phyloP scores from a whole-genome alignment of 805 yeast genomes.

The Monosporozyma unispora region DNA sequence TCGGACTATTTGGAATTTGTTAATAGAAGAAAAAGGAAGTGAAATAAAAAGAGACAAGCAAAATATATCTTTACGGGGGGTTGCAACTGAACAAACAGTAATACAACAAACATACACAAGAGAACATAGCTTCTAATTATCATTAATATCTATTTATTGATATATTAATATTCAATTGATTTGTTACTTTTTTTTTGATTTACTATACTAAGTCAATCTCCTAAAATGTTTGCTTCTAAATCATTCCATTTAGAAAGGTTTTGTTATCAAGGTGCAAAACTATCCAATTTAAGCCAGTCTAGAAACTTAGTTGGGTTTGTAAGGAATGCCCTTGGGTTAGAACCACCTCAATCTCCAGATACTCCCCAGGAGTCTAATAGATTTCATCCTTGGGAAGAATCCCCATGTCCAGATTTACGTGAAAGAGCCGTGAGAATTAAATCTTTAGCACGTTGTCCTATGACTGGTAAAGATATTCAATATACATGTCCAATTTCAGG shows the following conservation, averaged over 20 bases:
- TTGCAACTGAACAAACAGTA: background rate
- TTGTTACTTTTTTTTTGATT: background rate
- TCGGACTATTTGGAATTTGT: background rate
- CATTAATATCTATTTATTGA: background rate
- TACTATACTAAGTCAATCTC: background rate
- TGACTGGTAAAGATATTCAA: conserved; percentile 72
- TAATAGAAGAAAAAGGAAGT: background rate
- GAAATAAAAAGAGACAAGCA: background rate
- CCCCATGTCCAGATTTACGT: conserved; percentile 81
- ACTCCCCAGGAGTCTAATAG: conserved; percentile 65
- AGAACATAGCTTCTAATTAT: background rate
- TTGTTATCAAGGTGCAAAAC: background rate
- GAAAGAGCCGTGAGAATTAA: conserved; percentile 88
- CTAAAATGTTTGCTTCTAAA: background rate
- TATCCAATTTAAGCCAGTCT: background rate
- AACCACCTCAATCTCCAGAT: conserved; percentile 55
- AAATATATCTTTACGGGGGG: background rate
- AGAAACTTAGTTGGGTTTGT: conserved; percentile 19
- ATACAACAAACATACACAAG: background rate
- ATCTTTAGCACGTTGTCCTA: conserved; percentile 84
- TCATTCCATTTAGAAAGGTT: background rate
- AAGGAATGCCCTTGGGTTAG: conserved; percentile 46
- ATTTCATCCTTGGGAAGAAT: conserved; percentile 85
- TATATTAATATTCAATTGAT: background rate
- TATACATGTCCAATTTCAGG: conserved; percentile 92